Base-by-base conservation (phyloP, 1,284 basidiomycete species). In the Sanghuangporus sanghuang region DNA sequence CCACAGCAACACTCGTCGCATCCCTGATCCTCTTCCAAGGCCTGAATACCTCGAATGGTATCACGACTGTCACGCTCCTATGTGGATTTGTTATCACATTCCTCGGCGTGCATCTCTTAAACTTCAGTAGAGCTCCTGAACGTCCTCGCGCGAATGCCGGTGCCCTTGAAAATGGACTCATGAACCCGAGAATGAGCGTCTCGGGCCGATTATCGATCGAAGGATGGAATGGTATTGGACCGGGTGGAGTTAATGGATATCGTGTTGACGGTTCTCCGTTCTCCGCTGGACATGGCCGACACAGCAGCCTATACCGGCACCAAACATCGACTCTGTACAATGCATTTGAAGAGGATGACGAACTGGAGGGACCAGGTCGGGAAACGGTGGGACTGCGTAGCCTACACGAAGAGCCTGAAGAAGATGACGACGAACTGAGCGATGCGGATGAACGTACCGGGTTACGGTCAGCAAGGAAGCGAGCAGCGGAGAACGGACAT, bases 21-120 rank as follows among this genome's bases (percentile, higher is more conserved):
- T 98, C 95, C 59, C 86, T 98, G 67, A 95, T 98, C 69, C 85
- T 98, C 66, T 98, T 98, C 83, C 92, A 93, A 79, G 96, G 96
- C 1, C 93, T 99, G 81, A 96, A 98, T 78, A 98, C 95, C 2
- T 85, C 88, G 18, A 88, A 87, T 66, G 87, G 86, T 3, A 84
- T 85, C 42, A 92, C 93, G 75, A 92, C 92, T 38, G 72, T 95
- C 52, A 95, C 94, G 2, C 85, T 97, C 48, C 79, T 97, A 60
- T 85, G 86, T 64, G 95, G 95, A 54, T 96, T 97, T 77, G 79
- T 90, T 66, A 85, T 92, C 69, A 97, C 93, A 59, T 97, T 96
- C 79, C 84, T 96, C 69, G 95, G 95, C 60, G 94, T 96, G 14
- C 93, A 95, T 74, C 83, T 96, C 40, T 85, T 96, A 70, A 95